These are phyloP conservation scores for Fusarium succisae DNA, from an alignment of 2,329 filamentous ascomycete genomes.

Conservation along the genomic window DNA sequence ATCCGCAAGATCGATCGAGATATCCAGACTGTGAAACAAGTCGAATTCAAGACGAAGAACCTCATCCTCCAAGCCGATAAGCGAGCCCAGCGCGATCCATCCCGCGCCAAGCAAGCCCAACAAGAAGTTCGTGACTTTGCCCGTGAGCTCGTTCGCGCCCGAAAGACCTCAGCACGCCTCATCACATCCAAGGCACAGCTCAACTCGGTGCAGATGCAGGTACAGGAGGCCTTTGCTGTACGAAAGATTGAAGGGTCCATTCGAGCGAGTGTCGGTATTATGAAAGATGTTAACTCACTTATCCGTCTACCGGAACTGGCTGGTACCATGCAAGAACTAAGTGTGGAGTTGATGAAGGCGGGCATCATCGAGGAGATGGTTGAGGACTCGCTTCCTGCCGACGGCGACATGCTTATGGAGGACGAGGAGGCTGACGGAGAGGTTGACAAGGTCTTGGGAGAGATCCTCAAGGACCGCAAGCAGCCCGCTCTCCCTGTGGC, in stretches of 20 bases:
- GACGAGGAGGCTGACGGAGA: slow-evolving; percentile 81
- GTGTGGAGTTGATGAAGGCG: slow-evolving; percentile 88
- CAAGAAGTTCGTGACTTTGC: slow-evolving; percentile 90
- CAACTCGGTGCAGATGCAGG: slow-evolving; percentile 94
- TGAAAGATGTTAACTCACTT: slow-evolving; percentile 94
- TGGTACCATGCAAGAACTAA: slow-evolving; percentile 88
- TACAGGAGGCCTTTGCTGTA: slow-evolving; percentile 94
- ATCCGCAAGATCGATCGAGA: slow-evolving; percentile 95
- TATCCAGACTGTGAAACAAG: slow-evolving; percentile 78
- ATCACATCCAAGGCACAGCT: slow-evolving; percentile 92
- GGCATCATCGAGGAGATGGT: slow-evolving; percentile 99
- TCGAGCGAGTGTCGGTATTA: slow-evolving; percentile 85
- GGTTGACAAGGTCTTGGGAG: slow-evolving; percentile 91
- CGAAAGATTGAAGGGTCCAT: slow-evolving; percentile 96
- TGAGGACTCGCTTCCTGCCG: slow-evolving; percentile 82
- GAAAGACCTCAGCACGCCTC: slow-evolving; percentile 78
- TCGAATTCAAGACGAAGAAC: slow-evolving; percentile 85
- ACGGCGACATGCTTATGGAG: slow-evolving; percentile 75
- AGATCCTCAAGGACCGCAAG: slow-evolving; percentile 85
- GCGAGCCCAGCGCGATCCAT: slow-evolving; percentile 82
- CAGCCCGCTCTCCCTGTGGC: slow-evolving; percentile 66
- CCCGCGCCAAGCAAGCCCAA: slow-evolving; percentile 80
- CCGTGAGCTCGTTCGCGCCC: slow-evolving; percentile 83
- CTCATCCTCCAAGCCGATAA: slow-evolving; percentile 85
- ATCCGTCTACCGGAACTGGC: slow-evolving; percentile 86